Evolutionary conservation across 2,329 filamentous ascomycete species (phyloP), one percentile per base, ranked within the genome.

Genomic region (Fusarium equiseti): DNA sequence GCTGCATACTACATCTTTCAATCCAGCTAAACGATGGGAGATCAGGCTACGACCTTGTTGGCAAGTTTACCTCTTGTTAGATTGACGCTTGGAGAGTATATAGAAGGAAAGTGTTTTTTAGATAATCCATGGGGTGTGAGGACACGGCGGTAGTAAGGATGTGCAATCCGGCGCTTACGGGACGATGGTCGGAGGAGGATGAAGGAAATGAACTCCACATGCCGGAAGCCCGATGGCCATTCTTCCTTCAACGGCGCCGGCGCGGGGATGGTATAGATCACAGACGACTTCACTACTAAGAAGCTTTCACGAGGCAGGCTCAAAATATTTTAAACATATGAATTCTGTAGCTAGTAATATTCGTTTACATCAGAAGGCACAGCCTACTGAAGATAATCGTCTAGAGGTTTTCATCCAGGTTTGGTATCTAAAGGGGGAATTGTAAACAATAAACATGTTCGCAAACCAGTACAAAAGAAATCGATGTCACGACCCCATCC

Each of bases 351-450:
- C 64, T 68, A 66, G 50, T 51, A 62, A 43, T 71, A 63, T 72
- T 57, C 50, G 27, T 48, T 42, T 59, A 49, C 54, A 58, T 58
- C 58, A 70, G 50, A 44, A 66, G 63, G 69, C 69, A 42, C 69
- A 66, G 60, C 65, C 61, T 29, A 42, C 52, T 48, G 40, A 40
- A 42, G 13, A 63, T 66, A 35, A 51, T 59, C 44, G 57, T 71
- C 68, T 72, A 72, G 69, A 69, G 61, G 51, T 63, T 72, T 66
- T 51, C 56, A 63, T 70, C 50, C 54, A 66, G 69, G 69, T 59
- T 57, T 72, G 69, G 66, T 70, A 72, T 72, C 69, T 72, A 63
- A 70, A 59, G 61, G 69, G 61, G 69, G 66, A 53, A 70, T 59
- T 64, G 54, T 59, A 54, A 70, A 66, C 54, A 52, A 65, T 62